phyloP scores from a whole-genome alignment of 2,329 filamentous ascomycete species.

The Ascocoryne sarcoides region DNA sequence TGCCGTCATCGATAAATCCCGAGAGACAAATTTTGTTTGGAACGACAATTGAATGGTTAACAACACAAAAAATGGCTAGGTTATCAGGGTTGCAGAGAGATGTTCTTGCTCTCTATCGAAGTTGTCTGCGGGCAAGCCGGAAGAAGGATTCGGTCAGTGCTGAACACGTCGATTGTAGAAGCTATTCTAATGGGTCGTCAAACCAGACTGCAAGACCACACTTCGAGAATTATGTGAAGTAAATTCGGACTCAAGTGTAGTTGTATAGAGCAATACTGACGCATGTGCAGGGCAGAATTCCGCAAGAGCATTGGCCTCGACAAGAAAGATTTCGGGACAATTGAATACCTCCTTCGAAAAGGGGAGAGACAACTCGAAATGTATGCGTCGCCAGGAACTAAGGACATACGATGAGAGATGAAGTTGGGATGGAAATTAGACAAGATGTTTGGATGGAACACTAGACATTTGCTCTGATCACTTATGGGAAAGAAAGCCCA shows the following conservation, averaged over 20 bases:
- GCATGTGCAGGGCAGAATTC: slow-evolving; percentile 59
- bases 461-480: not conserved
- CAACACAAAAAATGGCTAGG: slow-evolving; percentile 32
- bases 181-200: not conserved
- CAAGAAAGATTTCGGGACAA: slow-evolving; percentile 61
- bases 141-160: slow-evolving; percentile 65
- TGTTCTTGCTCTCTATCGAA: slow-evolving; percentile 76
- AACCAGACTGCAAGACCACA: slow-evolving; percentile 47
- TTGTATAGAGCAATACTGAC: slow-evolving; percentile 2
- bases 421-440: not conserved
- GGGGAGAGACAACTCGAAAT: slow-evolving; percentile 58
- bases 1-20: no score
- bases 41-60: no score
- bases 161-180: slow-evolving; percentile 2
- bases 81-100: slow-evolving; percentile 86
- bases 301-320: slow-evolving; percentile 49
- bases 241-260: slow-evolving; percentile 17
- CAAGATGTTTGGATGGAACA: not conserved
- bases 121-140: slow-evolving; percentile 71
- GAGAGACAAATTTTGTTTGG: no score
- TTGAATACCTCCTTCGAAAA: slow-evolving; percentile 61
- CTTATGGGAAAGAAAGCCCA: not conserved
- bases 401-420: slow-evolving; percentile 40
- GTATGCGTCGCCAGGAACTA: slow-evolving; percentile 56
- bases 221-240: slow-evolving; percentile 59